Percentiles rank a stretch among this genome's conserved stretches.
Conservation (phyloP, 2,329 filamentous ascomycete species). For the Geosmithia flava region DNA sequence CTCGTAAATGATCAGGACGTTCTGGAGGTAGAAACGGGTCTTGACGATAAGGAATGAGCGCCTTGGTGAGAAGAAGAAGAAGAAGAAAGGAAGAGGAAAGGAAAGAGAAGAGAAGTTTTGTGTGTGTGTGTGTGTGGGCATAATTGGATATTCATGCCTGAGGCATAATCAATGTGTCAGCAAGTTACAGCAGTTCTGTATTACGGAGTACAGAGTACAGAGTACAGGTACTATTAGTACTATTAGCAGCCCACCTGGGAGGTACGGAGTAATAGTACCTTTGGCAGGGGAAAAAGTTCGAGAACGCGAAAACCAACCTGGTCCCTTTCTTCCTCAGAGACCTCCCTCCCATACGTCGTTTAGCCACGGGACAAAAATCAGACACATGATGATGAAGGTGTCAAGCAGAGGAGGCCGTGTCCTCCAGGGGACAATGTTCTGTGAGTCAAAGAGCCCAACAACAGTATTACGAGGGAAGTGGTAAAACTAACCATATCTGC, state of each 20-base stretch:
- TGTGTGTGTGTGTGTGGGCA: background rate
- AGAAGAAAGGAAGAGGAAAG: slow-evolving; percentile 17
- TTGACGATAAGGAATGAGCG: slow-evolving; percentile 94
- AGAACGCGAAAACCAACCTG: slow-evolving; percentile 6
- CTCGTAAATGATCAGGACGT: slow-evolving; percentile 81
- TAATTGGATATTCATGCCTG: slow-evolving; percentile 6
- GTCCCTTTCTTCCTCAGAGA: background rate
- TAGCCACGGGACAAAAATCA: background rate
- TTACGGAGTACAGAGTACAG: too few relatives aligned
- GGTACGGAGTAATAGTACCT: too few relatives aligned
- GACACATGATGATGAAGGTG: slow-evolving; percentile 28
- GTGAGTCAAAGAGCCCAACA: slow-evolving; percentile 28
- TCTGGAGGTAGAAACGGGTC: slow-evolving; percentile 54
- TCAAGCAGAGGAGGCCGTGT: slow-evolving; percentile 43
- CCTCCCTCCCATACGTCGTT: background rate
- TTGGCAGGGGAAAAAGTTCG: slow-evolving; percentile 10
- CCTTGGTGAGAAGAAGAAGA: slow-evolving; percentile 36
- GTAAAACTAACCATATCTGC: background rate
- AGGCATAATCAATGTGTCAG: slow-evolving; percentile 11
- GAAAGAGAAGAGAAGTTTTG: slow-evolving; percentile 4
- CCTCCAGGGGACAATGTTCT: slow-evolving; percentile 33
- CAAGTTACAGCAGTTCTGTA: slow-evolving; percentile 1
- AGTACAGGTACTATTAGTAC: too few relatives aligned
- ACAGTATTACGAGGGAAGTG: too few relatives aligned
- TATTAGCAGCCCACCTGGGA: too few relatives aligned